Conservation (phyloP, 1,139 yeast species). For the Protomyces macrosporus region DNA sequence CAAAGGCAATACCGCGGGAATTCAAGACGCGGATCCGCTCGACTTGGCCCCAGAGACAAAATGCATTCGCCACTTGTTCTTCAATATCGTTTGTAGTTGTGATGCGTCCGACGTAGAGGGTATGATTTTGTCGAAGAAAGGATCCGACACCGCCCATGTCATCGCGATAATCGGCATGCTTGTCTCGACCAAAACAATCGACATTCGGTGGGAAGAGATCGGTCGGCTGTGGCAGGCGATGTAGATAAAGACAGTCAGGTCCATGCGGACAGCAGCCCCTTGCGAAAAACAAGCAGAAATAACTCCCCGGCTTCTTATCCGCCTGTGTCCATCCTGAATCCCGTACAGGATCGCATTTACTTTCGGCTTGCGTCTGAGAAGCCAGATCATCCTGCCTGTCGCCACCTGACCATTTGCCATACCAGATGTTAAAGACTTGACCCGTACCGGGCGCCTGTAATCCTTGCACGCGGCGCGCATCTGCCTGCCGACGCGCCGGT, state of each 20-base stretch:
- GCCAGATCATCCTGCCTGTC: slow-evolving; percentile 39
- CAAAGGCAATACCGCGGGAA: slow-evolving; percentile 69
- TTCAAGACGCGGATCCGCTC: slow-evolving; percentile 58
- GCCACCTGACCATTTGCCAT: slow-evolving; percentile 64
- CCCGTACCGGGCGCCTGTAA: slow-evolving; percentile 72
- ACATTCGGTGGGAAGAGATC: slow-evolving; percentile 55
- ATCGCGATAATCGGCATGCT: slow-evolving; percentile 72
- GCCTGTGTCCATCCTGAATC: slow-evolving; percentile 80
- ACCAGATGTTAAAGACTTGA: slow-evolving; percentile 69
- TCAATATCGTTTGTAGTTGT: slow-evolving; percentile 44
- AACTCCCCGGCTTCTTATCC: slow-evolving; percentile 45
- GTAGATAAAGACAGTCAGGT: slow-evolving; percentile 66
- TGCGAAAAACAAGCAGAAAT: slow-evolving; percentile 78
- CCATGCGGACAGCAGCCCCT: slow-evolving; percentile 63
- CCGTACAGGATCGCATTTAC: slow-evolving; percentile 52
- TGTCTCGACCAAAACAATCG: slow-evolving; percentile 93
- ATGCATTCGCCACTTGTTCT: slow-evolving; percentile 48
- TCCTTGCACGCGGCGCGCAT: slow-evolving; percentile 56
- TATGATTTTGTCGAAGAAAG: slow-evolving; percentile 61
- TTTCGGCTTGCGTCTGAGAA: slow-evolving; percentile 46
- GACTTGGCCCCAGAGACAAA: slow-evolving; percentile 74
- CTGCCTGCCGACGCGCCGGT: slow-evolving; percentile 69
- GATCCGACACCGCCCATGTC: slow-evolving; percentile 96
- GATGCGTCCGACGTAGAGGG: slow-evolving; percentile 73
- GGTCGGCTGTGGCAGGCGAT: slow-evolving; percentile 59